Percentiles rank a stretch among this genome's conserved stretches.
Evolutionary conservation across 2,329 filamentous ascomycete genomes (phyloP).

Genomic region (Xylaria sp.): DNA sequence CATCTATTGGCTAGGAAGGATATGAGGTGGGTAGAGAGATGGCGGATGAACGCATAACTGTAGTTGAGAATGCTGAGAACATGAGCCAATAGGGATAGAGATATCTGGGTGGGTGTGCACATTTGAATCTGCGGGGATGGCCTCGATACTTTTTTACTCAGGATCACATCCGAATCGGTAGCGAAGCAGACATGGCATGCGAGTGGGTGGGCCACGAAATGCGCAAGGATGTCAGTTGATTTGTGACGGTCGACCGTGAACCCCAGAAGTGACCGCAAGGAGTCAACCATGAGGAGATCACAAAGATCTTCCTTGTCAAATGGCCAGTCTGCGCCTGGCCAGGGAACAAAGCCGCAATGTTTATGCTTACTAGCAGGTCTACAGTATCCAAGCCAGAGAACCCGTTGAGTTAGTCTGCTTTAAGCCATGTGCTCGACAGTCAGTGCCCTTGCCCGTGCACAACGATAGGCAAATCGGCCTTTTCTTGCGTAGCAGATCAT

Average conservation of each 20-base stretch:
- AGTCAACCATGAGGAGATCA: constrained; percentile 47
- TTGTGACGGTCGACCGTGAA: constrained; percentile 44
- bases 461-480: not conserved
- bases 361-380: constrained; percentile 31
- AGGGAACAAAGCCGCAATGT: constrained; percentile 32
- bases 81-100: constrained; percentile 55
- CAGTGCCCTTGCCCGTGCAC: constrained; percentile 25
- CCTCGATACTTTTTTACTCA: constrained; percentile 42
- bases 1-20: constrained; percentile 58
- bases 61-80: constrained; percentile 55
- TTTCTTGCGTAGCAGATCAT: constrained; percentile 4
- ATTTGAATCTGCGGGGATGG: constrained; percentile 49
- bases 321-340: constrained; percentile 28
- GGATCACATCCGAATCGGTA: constrained; percentile 51
- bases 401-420: constrained; percentile 17
- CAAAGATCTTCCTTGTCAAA: constrained; percentile 48
- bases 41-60: constrained; percentile 65
- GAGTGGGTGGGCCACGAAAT: constrained; percentile 45
- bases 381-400: constrained; percentile 12
- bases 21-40: constrained; percentile 58
- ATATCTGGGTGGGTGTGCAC: constrained; percentile 49
- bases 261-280: constrained; percentile 45
- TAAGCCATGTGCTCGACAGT: constrained; percentile 11
- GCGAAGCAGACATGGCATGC: constrained; percentile 48
- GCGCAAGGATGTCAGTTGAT: constrained; percentile 49